Base-by-base conservation (phyloP, 148 eudicot genomes). In the Polygonum maritimum region DNA sequence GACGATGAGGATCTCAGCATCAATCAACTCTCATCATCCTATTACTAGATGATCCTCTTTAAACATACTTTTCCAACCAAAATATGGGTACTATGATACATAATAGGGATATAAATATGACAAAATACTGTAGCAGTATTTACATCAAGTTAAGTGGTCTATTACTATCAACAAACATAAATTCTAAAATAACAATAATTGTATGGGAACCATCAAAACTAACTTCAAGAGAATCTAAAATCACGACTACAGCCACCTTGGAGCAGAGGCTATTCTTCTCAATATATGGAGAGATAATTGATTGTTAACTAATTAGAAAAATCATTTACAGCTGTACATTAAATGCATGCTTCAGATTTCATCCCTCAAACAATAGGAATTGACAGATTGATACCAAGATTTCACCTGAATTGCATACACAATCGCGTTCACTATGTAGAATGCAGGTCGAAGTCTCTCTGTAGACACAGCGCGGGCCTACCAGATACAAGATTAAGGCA, bases 381-480 rank as follows among this genome's bases (percentile, higher is more conserved):
- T 33, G 71, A 35, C 15, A 73, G 9, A n/a, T 14, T 33, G 71
- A 35, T 16, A 73, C 40, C 38, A 36, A 76, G 55, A 54, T 36
- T 76, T 85, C 79, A 93, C 98, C 98, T 94, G 98, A 82, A 94
- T 78, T 36, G 81, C 78, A 79, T 94, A 94, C 26, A 94, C 92
- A 60, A 89, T 83, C 6, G 90, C 94, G 86, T 94, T 94, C 55
- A 94, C 87, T 49, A 87, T 89, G 80, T 83, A 92, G 84, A 94
- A 94, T 78, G 88, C 86, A 57, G 94, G 98, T 72, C 97, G 84
- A 48, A 92, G 87, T 58, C 90, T 90, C 80, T 92, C 98, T 12
- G 96, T 92, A 69, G 97, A 88, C 69, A 88, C 91, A 77, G 89
- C 91, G 73, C 96, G 96, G 36, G 98, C 98, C 98, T 94, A 78